Percentiles rank a stretch among this genome's conserved stretches.
Conservation (phyloP, 495 filamentous ascomycete species). For the Podospora comata region DNA sequence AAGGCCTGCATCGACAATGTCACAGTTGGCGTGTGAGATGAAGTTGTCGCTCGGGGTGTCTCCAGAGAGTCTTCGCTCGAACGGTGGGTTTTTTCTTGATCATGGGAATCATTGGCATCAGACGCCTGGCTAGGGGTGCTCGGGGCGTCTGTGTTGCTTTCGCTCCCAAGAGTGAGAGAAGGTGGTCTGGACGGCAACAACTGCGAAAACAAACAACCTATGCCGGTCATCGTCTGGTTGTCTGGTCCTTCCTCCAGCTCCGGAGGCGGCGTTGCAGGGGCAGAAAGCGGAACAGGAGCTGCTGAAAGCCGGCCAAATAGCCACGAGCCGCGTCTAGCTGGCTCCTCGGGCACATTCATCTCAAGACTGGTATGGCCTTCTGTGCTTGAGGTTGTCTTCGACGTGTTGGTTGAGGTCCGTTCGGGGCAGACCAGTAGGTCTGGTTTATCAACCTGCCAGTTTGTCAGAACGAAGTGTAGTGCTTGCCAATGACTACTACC, state of each 20-base stretch:
- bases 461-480: background rate
- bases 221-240: constrained; percentile 19
- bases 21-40: background rate
- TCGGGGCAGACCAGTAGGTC: background rate
- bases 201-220: constrained; percentile 19
- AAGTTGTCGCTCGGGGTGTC: constrained; percentile 71
- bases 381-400: background rate
- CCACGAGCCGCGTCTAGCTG: background rate
- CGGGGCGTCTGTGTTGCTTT: constrained; percentile 4
- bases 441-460: background rate
- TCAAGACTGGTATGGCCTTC: constrained; percentile 4
- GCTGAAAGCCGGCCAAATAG: background rate
- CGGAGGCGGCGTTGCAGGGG: constrained; percentile 21
- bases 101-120: background rate
- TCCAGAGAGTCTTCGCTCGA: constrained; percentile 46
- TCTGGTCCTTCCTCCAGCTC: constrained; percentile 6
- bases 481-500: background rate
- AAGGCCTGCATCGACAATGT: background rate
- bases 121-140: background rate
- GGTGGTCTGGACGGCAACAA: constrained; percentile 16
- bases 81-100: constrained; percentile 65
- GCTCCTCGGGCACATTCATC: background rate
- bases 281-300: background rate
- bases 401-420: background rate
- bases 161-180: constrained; percentile 18